Percentiles rank a stretch among this genome's conserved stretches.
These are phyloP conservation scores for Lactarius quietus DNA, from an alignment of 768 basidiomycete genomes.

Conservation along the genomic window DNA sequence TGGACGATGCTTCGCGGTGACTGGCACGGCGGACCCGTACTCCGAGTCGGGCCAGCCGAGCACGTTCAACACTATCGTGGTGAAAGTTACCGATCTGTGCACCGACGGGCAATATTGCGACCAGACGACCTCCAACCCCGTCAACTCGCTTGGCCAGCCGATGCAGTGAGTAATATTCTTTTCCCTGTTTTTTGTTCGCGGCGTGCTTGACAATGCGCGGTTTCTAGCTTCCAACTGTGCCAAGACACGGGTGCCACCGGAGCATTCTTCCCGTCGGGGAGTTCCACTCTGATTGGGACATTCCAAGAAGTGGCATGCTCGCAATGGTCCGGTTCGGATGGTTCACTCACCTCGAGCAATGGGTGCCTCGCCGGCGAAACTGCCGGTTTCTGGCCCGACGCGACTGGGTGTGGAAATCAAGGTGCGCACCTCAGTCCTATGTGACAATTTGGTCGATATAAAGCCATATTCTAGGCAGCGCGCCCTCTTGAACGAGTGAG, in stretches of 20 bases:
- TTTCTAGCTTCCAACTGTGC: constrained; percentile 56
- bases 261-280: constrained; percentile 54
- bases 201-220: background rate
- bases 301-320: constrained; percentile 55
- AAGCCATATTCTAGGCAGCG: background rate
- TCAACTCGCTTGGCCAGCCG: constrained; percentile 42
- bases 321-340: constrained; percentile 55
- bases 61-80: constrained; percentile 32
- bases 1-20: constrained; percentile 51
- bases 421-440: constrained; percentile 33
- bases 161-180: constrained; percentile 45
- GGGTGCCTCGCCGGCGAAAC: constrained; percentile 50
- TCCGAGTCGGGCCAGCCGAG: constrained; percentile 56
- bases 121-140: constrained; percentile 32
- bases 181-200: background rate
- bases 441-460: background rate
- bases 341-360: constrained; percentile 42
- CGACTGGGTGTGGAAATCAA: constrained; percentile 52
- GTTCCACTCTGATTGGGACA: constrained; percentile 49
- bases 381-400: constrained; percentile 50
- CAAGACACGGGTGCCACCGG: constrained; percentile 50
- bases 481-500: constrained; percentile 4
- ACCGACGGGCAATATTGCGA: constrained; percentile 53
- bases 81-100: constrained; percentile 36
- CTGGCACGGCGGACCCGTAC: constrained; percentile 32